Percentiles rank a stretch among this genome's conserved stretches.
These are phyloP conservation scores for Acidiella bohemica DNA, from an alignment of 495 filamentous ascomycete species.

Conservation along the genomic window DNA sequence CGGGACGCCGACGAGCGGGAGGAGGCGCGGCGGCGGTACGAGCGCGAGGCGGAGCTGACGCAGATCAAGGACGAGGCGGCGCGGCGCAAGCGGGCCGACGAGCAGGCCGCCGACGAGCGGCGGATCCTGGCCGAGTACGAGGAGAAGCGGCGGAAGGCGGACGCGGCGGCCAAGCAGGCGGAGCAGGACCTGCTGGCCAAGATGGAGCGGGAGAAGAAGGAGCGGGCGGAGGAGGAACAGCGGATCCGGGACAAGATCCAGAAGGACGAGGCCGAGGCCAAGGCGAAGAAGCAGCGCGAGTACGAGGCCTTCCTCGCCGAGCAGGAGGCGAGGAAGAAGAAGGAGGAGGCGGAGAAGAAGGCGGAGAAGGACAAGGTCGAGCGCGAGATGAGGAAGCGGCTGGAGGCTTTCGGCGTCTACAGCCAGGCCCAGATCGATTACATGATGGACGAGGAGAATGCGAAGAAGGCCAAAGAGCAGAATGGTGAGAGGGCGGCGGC, in stretches of 20 bases:
- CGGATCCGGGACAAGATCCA: slow-evolving; percentile 20
- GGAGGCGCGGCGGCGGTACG: slow-evolving; percentile 3
- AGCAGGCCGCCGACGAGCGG: slow-evolving; percentile 19
- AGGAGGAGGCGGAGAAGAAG: slow-evolving; percentile 26
- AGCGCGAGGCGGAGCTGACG: slow-evolving; percentile 15
- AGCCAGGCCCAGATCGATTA: slow-evolving; percentile 29
- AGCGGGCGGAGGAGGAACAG: slow-evolving; percentile 20
- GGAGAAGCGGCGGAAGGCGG: slow-evolving; percentile 22
- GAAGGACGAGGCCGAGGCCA: slow-evolving; percentile 22
- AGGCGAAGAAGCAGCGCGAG: slow-evolving; percentile 26
- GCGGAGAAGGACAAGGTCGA: slow-evolving; percentile 35
- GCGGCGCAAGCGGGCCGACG: slow-evolving; percentile 18
- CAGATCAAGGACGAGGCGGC: slow-evolving; percentile 14
- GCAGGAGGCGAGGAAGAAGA: slow-evolving; percentile 26
- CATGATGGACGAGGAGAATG: slow-evolving; percentile 21
- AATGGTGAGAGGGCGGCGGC: slow-evolving; percentile 6
- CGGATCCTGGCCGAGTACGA: slow-evolving; percentile 24
- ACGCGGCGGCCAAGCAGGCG: slow-evolving; percentile 17
- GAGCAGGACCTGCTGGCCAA: slow-evolving; percentile 18
- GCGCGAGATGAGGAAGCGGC: slow-evolving; percentile 26
- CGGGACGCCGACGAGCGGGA: slow-evolving; percentile 12
- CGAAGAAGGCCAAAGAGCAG: slow-evolving; percentile 23
- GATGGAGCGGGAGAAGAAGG: slow-evolving; percentile 22
- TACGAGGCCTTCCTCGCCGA: slow-evolving; percentile 21
- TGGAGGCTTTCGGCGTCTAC: slow-evolving; percentile 24